Conservation (phyloP, 164 flowering plant species). For the Santalum album region DNA sequence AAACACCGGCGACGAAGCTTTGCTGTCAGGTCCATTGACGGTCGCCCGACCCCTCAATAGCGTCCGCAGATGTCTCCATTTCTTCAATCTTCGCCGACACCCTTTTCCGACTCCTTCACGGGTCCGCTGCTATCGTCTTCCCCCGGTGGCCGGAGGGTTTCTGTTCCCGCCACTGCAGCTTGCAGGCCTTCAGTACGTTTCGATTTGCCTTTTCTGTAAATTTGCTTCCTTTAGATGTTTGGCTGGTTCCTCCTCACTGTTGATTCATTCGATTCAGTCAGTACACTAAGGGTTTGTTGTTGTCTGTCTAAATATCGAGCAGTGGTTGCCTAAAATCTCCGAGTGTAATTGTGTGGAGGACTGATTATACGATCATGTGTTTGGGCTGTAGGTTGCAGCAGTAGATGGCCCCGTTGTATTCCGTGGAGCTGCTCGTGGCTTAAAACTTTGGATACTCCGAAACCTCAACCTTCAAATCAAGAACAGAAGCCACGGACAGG, state of each 20-base stretch:
- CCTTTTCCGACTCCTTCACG: constrained; percentile 5
- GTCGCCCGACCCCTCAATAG: no score
- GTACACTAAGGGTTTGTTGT: no score
- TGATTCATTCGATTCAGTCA: not conserved
- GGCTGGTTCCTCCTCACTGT: not conserved
- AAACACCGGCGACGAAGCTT: no score
- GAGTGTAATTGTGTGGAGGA: no score
- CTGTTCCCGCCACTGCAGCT: not conserved
- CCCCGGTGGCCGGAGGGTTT: constrained; percentile 1
- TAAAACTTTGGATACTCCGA: constrained; percentile 28
- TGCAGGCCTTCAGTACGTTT: not conserved
- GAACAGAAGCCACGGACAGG: constrained; percentile 11
- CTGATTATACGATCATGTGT: no score
- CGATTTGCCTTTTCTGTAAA: not conserved
- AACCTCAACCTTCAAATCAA: constrained; percentile 17
- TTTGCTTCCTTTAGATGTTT: not conserved
- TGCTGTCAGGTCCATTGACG: no score
- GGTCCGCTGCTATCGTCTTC: not conserved
- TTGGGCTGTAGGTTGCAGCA: no score
- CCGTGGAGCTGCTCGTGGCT: constrained; percentile 24
- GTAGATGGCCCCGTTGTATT: constrained; percentile 12
- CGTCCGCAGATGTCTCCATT: constrained; percentile 3
- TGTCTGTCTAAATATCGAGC: no score
- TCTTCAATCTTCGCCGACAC: not conserved
- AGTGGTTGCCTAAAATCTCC: no score